Evolutionary conservation across 2,329 filamentous ascomycete species (phyloP).

Genomic region (Uncinocarpus reesii): DNA sequence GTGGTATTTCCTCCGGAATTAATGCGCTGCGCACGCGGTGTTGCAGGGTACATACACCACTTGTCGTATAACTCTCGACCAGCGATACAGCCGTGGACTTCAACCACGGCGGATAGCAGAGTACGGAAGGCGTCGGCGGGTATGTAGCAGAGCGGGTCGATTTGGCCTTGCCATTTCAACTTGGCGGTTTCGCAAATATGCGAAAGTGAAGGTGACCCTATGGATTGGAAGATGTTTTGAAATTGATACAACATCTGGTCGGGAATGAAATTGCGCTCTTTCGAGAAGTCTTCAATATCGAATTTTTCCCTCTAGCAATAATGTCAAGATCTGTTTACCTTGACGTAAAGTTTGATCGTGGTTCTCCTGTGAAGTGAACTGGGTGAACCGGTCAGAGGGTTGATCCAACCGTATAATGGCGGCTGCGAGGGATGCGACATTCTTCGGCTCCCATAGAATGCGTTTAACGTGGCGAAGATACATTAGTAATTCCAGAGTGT

Average conservation of each 20-base stretch:
- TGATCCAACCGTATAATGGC: slow-evolving; percentile 34
- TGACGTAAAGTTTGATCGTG: slow-evolving; percentile 19
- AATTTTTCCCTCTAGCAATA: slow-evolving; percentile 30
- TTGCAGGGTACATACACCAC: slow-evolving; percentile 36
- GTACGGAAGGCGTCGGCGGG: slow-evolving; percentile 40
- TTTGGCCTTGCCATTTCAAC: slow-evolving; percentile 16
- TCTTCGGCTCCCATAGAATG: slow-evolving; percentile 32
- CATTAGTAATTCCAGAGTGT: slow-evolving; percentile 25
- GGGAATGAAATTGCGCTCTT: neutral
- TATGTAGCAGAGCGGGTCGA: slow-evolving; percentile 23
- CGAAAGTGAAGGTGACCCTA: slow-evolving; percentile 25
- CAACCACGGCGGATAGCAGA: slow-evolving; percentile 46
- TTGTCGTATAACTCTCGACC: slow-evolving; percentile 41
- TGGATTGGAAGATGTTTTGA: slow-evolving; percentile 24
- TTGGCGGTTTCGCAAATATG: slow-evolving; percentile 21
- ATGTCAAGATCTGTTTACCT: slow-evolving; percentile 27
- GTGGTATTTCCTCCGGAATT: slow-evolving; percentile 1
- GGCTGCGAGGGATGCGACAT: slow-evolving; percentile 28
- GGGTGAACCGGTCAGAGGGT: neutral
- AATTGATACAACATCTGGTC: slow-evolving; percentile 24
- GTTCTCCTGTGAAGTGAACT: slow-evolving; percentile 10
- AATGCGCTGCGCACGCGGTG: slow-evolving; percentile 17
- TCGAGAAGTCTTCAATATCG: slow-evolving; percentile 18
- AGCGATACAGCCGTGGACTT: slow-evolving; percentile 38
- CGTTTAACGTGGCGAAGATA: slow-evolving; percentile 27